These are phyloP conservation scores for Pseudozyma sp. DNA, from an alignment of 1,284 basidiomycete genomes.

Conservation along the genomic window DNA sequence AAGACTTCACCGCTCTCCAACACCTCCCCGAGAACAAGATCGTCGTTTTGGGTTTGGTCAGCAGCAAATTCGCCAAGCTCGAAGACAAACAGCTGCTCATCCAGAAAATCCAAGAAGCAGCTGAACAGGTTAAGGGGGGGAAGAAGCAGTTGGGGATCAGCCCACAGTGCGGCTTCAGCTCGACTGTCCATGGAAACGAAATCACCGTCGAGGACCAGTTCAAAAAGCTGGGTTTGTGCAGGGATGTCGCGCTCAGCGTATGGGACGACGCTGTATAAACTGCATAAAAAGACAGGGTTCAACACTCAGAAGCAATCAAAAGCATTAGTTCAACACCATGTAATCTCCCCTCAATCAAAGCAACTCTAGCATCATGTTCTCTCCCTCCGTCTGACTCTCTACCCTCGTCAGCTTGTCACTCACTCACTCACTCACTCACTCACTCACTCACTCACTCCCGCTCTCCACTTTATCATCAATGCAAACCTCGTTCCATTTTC, in stretches of 20 bases:
- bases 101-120: conserved; percentile 76
- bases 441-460: no score
- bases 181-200: conserved; percentile 70
- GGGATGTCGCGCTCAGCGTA: conserved; percentile 70
- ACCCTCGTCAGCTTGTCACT: no score
- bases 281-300: no score
- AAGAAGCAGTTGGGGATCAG: conserved; percentile 76
- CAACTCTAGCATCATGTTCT: not conserved
- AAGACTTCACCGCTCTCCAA: conserved; percentile 70
- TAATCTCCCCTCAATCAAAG: not conserved
- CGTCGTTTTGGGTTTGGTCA: conserved; percentile 79
- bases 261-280: conserved; percentile 39
- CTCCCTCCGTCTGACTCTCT: not conserved
- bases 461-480: no score
- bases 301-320: no score
- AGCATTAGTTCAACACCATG: not conserved
- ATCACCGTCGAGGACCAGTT: conserved; percentile 73
- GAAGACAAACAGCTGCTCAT: conserved; percentile 76
- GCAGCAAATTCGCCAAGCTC: conserved; percentile 78
- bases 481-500: no score
- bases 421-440: no score
- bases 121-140: conserved; percentile 72
- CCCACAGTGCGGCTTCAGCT: conserved; percentile 81
- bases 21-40: conserved; percentile 77
- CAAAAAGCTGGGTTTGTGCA: conserved; percentile 74